Evolutionary conservation across 495 filamentous ascomycete species (phyloP).

Genomic region (Xylaria venustula): DNA sequence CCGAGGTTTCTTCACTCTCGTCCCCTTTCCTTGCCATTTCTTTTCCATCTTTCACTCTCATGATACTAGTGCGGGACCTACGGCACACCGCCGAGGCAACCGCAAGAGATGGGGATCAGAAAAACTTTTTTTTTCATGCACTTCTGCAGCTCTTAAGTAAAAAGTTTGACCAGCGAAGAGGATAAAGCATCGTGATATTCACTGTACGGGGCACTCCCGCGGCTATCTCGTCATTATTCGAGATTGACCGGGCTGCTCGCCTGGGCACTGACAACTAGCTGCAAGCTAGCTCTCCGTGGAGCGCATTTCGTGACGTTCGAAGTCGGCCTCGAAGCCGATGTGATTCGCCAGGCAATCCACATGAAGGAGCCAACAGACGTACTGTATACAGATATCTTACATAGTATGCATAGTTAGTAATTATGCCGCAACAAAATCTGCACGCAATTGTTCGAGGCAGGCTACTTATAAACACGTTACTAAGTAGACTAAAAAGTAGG

Average conservation of each 20-base stretch:
- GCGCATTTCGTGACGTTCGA: background rate
- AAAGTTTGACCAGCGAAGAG: background rate
- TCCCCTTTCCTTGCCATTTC: background rate
- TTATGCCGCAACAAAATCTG: background rate
- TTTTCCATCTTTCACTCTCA: background rate
- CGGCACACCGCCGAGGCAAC: background rate
- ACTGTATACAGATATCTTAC: background rate
- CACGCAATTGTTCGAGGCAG: background rate
- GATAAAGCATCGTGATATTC: background rate
- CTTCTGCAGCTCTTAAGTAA: background rate
- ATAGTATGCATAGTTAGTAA: background rate
- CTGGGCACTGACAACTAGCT: background rate
- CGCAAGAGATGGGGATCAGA: background rate
- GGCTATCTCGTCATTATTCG: conserved; percentile 6
- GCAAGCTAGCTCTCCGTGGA: background rate
- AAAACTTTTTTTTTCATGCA: background rate
- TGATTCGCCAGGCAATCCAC: background rate
- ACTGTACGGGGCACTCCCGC: conserved; percentile 8
- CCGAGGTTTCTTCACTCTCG: background rate
- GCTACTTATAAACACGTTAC: too few relatives aligned
- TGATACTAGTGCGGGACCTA: background rate
- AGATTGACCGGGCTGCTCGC: too few relatives aligned
- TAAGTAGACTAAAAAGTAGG: too few relatives aligned
- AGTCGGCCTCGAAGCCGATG: too few relatives aligned
- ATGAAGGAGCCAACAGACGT: background rate